These are phyloP conservation scores for Eimeria necatrix DNA, from an alignment of 169 alveolate species.

Conservation along the genomic window DNA sequence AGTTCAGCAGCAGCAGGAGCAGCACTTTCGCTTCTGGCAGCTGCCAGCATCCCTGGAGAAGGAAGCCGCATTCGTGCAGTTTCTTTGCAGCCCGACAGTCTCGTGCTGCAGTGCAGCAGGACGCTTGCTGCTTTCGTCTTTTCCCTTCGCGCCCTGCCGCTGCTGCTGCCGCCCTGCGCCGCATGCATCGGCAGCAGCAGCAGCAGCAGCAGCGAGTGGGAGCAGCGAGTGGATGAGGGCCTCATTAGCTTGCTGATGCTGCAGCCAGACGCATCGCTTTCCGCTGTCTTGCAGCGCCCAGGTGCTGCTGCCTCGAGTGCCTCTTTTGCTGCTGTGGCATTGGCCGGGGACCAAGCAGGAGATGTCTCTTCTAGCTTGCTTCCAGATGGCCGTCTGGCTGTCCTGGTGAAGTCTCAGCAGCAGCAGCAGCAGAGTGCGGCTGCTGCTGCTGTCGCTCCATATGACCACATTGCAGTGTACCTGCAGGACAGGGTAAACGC, in stretches of 20 bases:
- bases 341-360: neutral
- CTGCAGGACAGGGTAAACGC: slow-evolving; percentile 26
- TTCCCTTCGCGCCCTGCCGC: slow-evolving; percentile 54
- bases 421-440: slow-evolving; percentile 33
- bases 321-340: slow-evolving; percentile 1
- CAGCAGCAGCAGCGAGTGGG: slow-evolving; percentile 42
- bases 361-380: slow-evolving; percentile 31
- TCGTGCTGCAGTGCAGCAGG: slow-evolving; percentile 71
- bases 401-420: slow-evolving; percentile 58
- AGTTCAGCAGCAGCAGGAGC: slow-evolving; percentile 44
- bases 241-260: neutral
- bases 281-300: neutral
- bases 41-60: slow-evolving; percentile 39
- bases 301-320: neutral
- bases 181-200: slow-evolving; percentile 30
- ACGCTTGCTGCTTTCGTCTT: slow-evolving; percentile 20
- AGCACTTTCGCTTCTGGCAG: slow-evolving; percentile 39
- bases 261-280: slow-evolving; percentile 8
- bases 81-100: slow-evolving; percentile 22
- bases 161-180: slow-evolving; percentile 47
- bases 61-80: slow-evolving; percentile 4
- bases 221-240: slow-evolving; percentile 3
- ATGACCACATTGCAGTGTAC: slow-evolving; percentile 6
- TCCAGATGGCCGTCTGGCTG: slow-evolving; percentile 54
- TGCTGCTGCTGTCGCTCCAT: slow-evolving; percentile 70